Percentiles rank a stretch among this genome's conserved stretches.
These are phyloP conservation scores for Xenoacremonium recifei DNA, from an alignment of 2,329 filamentous ascomycete species.

Conservation along the genomic window DNA sequence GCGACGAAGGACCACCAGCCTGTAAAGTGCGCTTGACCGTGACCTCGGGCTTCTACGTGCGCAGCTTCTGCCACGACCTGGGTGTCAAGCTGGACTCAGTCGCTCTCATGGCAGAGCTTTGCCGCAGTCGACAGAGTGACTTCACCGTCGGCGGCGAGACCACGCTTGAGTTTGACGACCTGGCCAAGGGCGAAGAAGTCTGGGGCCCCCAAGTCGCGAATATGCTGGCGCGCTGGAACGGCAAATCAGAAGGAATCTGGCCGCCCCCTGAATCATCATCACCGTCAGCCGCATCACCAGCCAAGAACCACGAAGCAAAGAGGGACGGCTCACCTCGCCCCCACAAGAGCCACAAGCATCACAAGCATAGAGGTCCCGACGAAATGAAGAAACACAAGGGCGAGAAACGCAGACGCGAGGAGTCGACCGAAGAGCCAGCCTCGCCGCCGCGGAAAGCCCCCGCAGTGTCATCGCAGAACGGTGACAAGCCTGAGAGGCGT, in stretches of 20 bases:
- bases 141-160: conserved; percentile 70
- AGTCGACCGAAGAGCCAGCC: conserved; percentile 18
- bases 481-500: conserved; percentile 6
- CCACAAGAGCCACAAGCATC: conserved; percentile 9
- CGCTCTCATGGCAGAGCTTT: conserved; percentile 81
- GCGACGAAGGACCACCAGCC: conserved; percentile 67
- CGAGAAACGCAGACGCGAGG: conserved; percentile 32
- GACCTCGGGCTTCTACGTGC: conserved; percentile 94
- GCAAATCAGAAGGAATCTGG: conserved; percentile 28
- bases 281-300: conserved; percentile 1
- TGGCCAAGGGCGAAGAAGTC: conserved; percentile 72
- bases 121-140: conserved; percentile 76
- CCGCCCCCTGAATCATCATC: conserved; percentile 8
- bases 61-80: conserved; percentile 89
- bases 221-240: conserved; percentile 46
- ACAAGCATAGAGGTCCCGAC: conserved; percentile 8
- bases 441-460: conserved; percentile 18
- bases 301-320: conserved; percentile 7
- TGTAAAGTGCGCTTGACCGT: conserved; percentile 86
- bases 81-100: conserved; percentile 79
- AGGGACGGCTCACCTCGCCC: conserved; percentile 7
- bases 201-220: conserved; percentile 74
- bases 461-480: not conserved
- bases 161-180: conserved; percentile 75
- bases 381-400: conserved; percentile 6